Percentiles rank a stretch among this genome's conserved stretches.
phyloP scores from a whole-genome alignment of 345 rosid genomes.

The Eucalyptus cladocalyx region DNA sequence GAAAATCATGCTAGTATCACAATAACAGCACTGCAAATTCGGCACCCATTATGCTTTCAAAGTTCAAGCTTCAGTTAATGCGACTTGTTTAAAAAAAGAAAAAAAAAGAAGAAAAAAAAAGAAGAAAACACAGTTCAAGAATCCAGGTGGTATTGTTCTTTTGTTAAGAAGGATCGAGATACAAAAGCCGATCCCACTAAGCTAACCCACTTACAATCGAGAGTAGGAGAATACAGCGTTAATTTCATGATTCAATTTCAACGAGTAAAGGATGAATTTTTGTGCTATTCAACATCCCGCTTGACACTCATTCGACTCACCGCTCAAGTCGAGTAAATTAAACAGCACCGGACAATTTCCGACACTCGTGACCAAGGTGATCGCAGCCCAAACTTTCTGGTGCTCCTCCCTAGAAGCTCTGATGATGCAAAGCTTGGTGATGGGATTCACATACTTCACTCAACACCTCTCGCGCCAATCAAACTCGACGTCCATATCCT shows the following conservation, averaged over 20 bases:
- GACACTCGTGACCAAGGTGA: slow-evolving; percentile 53
- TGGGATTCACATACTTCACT: slow-evolving; percentile 67
- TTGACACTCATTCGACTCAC: slow-evolving; percentile 11
- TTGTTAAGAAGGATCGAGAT: neutral
- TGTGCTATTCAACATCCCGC: neutral
- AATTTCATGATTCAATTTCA: no score
- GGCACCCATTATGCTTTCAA: neutral
- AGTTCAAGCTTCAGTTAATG: neutral
- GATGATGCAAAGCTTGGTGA: slow-evolving; percentile 56
- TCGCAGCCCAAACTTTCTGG: slow-evolving; percentile 68
- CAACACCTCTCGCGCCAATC: neutral
- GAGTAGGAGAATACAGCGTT: neutral
- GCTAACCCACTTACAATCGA: neutral
- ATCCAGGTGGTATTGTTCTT: neutral
- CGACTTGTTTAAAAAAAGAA: accelerated
- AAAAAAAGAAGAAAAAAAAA: neutral
- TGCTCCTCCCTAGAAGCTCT: slow-evolving; percentile 67
- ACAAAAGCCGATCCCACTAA: neutral
- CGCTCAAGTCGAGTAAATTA: slow-evolving; percentile 61
- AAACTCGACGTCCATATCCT: neutral
- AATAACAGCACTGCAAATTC: neutral
- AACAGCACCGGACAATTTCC: slow-evolving; percentile 55
- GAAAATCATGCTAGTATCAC: neutral
- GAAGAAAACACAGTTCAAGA: neutral
- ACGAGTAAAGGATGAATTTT: neutral